A percentile compares a stretch with the other conserved stretches of the same genome.
phyloP scores from a whole-genome alignment of 306 rosid species.

The Cicer cuneatum region DNA sequence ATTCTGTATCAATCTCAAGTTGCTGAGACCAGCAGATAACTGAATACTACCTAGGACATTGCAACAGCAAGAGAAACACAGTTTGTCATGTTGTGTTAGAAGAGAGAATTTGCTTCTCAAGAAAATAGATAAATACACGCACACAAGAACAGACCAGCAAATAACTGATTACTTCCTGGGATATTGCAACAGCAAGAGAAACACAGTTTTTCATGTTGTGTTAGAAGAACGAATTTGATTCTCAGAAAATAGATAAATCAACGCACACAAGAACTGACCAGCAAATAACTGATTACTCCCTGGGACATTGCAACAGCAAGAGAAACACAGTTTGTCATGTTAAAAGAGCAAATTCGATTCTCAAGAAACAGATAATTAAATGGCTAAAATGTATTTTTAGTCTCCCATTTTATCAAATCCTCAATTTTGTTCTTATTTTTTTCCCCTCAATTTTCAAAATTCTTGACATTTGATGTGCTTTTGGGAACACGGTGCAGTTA shows the following conservation, averaged over 20 bases:
- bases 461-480: too few species aligned
- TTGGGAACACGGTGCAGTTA: too few species aligned
- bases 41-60: slow-evolving; percentile 42
- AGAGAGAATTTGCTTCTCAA: neutral
- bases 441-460: too few species aligned
- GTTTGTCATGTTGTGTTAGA: neutral
- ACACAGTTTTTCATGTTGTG: slow-evolving; percentile 3
- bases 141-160: neutral
- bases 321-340: neutral
- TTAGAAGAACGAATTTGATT: neutral
- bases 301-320: neutral
- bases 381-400: too few species aligned
- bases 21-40: slow-evolving; percentile 32
- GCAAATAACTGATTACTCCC: neutral
- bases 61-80: slow-evolving; percentile 33
- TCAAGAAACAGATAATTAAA: too few species aligned
- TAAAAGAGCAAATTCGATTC: too few species aligned
- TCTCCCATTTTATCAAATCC: too few species aligned
- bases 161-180: slow-evolving; percentile 35
- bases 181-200: slow-evolving; percentile 34
- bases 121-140: neutral
- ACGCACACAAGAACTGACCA: neutral
- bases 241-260: neutral
- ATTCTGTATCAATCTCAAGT: slow-evolving; percentile 25
- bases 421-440: too few species aligned